Evolutionary conservation across 345 rosid species (phyloP).

Genomic region (Rubroshorea leprosula): DNA sequence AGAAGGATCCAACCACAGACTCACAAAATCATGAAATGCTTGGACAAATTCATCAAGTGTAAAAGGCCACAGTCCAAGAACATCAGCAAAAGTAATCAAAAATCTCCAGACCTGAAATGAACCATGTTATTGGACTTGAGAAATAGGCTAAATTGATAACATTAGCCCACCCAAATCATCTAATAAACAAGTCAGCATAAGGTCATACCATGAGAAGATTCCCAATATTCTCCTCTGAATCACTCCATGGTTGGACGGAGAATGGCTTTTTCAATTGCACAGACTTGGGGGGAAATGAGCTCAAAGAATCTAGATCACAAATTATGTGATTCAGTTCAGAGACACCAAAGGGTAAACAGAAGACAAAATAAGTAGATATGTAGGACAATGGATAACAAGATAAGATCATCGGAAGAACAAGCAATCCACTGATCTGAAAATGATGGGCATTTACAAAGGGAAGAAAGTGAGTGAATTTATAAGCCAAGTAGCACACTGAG

Average conservation of each 20-base stretch:
- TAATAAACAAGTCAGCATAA: slow-evolving; percentile 5
- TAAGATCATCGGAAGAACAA: not conserved
- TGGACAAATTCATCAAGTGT: slow-evolving; percentile 96
- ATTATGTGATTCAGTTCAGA: slow-evolving; percentile 8
- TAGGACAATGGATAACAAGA: not conserved
- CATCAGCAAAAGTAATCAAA: slow-evolving; percentile 80
- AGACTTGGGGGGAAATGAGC: slow-evolving; percentile 61
- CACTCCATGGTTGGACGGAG: slow-evolving; percentile 77
- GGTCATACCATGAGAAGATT: slow-evolving; percentile 87
- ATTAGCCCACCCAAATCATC: slow-evolving; percentile 1
- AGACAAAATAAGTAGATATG: not conserved
- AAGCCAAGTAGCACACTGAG: not conserved
- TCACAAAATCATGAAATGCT: slow-evolving; percentile 93
- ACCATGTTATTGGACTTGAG: slow-evolving; percentile 12
- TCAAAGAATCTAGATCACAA: slow-evolving; percentile 55
- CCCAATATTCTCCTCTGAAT: slow-evolving; percentile 79
- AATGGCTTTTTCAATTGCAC: slow-evolving; percentile 72
- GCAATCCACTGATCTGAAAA: no score
- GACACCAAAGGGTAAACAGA: not conserved
- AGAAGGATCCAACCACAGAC: slow-evolving; percentile 22
- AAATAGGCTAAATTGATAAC: slow-evolving; percentile 2
- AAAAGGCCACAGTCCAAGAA: slow-evolving; percentile 96
- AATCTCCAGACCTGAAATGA: slow-evolving; percentile 91
- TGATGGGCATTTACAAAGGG: no score
- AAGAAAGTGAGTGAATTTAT: no score